A percentile compares a stretch with the other conserved stretches of the same genome.
Evolutionary conservation across 805 yeast genomes (phyloP).

Genomic region (Maudiozyma turicensis): DNA sequence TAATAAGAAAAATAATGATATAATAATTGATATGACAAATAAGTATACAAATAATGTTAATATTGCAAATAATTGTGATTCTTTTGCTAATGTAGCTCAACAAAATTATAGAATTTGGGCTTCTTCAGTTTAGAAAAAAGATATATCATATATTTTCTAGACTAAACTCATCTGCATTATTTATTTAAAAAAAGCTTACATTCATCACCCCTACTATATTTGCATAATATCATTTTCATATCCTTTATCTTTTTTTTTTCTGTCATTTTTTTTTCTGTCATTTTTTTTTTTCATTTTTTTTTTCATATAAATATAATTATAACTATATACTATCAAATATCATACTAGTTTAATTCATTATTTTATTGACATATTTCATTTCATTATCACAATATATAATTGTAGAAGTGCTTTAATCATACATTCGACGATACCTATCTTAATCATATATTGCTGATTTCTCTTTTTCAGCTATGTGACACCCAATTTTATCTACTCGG

Average conservation of each 20-base stretch:
- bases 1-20: not conserved
- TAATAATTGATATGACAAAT: not conserved
- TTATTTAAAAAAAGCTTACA: not conserved
- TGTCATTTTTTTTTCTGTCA: not conserved
- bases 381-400: too few relatives aligned
- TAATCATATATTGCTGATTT: too few relatives aligned
- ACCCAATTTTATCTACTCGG: too few relatives aligned
- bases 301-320: not conserved
- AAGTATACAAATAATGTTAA: not conserved
- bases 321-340: not conserved
- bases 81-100: conserved; percentile 20
- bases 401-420: too few relatives aligned
- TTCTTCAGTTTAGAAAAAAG: conserved; percentile 9
- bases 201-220: not conserved
- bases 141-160: not conserved
- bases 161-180: too few relatives aligned
- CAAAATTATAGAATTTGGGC: conserved; percentile 25
- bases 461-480: too few relatives aligned
- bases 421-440: too few relatives aligned
- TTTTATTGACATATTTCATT: too few relatives aligned
- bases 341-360: too few relatives aligned
- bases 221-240: not conserved
- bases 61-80: conserved; percentile 2
- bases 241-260: too few relatives aligned
- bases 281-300: not conserved